Base-by-base conservation (phyloP, 2,329 filamentous ascomycete species). In the Trichoderma polysporum region DNA sequence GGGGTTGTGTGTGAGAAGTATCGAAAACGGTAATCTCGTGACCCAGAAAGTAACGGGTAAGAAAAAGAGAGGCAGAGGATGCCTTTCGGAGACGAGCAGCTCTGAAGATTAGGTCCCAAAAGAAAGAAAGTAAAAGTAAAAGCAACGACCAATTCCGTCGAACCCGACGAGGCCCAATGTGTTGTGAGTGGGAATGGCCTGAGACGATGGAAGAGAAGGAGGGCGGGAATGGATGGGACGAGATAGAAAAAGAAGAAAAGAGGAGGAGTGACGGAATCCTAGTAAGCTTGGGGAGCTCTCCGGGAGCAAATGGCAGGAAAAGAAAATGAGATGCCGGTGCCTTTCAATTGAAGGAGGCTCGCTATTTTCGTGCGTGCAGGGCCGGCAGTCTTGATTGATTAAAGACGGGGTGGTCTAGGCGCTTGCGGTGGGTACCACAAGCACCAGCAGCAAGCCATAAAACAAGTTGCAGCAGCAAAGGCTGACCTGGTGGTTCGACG, bases 321-420 rank as follows among this genome's bases (percentile, higher is more conserved):
- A 39, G 47, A 66, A 66, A 66, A 59, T 59, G 54, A 66, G 63
- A 27, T 59, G 56, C 56, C 56, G 47, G 63, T 66, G 54, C 61
- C 61, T 64, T 64, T 54, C 33, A 41, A 64, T 64, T 64, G 50
- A 47, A 64, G 50, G 50, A 64, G 61, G 61, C 61, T 64, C 50
- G 61, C 61, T 64, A 64, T 64, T 64, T 64, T 64, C 27, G 50
- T 64, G 61, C 49, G 61, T 56, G 61, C 61, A 64, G 61, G 50
- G 61, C 61, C 50, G 50, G 61, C 61, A 64, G 60, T 63, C 58
- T 61, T 61, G 60, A 52, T 61, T 61, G 58, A 54, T 54, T 53
- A 63, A 50, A 37, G 60, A 63, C 37, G 47, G 60, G 60, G 25
- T 17, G 27, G 60, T 45, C 60, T 45, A 52, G 60, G 60, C 60